Evolutionary conservation across 1,284 basidiomycete genomes (phyloP).

Genomic region (Omphalotus olearius): DNA sequence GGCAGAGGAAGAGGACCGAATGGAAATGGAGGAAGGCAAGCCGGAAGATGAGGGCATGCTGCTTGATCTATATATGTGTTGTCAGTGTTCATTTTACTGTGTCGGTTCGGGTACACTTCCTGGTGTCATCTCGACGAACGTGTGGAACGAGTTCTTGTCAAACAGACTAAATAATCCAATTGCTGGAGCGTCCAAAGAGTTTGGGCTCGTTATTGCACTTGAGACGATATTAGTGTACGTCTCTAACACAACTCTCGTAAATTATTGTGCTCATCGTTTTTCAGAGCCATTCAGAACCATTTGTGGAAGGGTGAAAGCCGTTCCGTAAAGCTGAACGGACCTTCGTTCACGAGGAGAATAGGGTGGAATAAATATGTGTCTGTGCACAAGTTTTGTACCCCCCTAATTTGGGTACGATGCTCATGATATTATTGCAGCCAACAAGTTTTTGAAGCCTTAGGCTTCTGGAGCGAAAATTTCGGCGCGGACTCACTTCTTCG

Average conservation of each 20-base stretch:
- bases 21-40: slow-evolving; percentile 9
- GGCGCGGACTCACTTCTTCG: slow-evolving; percentile 36
- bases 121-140: slow-evolving; percentile 59
- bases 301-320: slow-evolving; percentile 68
- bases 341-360: slow-evolving; percentile 56
- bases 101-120: slow-evolving; percentile 66
- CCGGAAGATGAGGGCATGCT: slow-evolving; percentile 50
- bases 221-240: slow-evolving; percentile 68
- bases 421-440: slow-evolving; percentile 27
- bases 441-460: slow-evolving; percentile 55
- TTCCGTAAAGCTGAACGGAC: slow-evolving; percentile 46
- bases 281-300: slow-evolving; percentile 67
- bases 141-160: slow-evolving; percentile 38
- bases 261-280: slow-evolving; percentile 14
- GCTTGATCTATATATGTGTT: slow-evolving; percentile 75
- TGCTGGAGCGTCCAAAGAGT: slow-evolving; percentile 36
- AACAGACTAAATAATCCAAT: slow-evolving; percentile 42
- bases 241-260: background rate
- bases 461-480: slow-evolving; percentile 42
- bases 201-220: slow-evolving; percentile 48
- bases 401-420: slow-evolving; percentile 14
- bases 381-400: too few species aligned
- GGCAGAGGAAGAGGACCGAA: slow-evolving; percentile 26
- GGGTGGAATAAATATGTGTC: slow-evolving; percentile 64
- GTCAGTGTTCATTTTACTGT: slow-evolving; percentile 73